Conservation (phyloP, 306 rosid genomes). For the Cicer yamashitae region DNA sequence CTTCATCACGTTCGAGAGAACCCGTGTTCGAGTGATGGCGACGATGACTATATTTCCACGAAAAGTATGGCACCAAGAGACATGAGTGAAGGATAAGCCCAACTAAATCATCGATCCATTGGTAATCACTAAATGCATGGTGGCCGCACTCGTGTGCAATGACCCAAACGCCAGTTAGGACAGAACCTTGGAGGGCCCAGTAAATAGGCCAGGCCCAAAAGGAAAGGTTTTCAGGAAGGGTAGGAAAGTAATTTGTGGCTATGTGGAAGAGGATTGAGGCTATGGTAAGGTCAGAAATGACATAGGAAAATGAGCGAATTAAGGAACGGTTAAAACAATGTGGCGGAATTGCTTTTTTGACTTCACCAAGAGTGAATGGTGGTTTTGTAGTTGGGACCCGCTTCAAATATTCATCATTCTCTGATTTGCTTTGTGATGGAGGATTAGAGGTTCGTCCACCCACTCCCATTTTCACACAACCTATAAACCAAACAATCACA, state of each 20-base stretch:
- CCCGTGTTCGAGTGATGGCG: conserved; percentile 90
- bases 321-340: conserved; percentile 78
- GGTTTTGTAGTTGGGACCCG: conserved; percentile 72
- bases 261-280: conserved; percentile 52
- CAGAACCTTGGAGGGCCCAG: conserved; percentile 62
- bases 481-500: not conserved
- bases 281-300: conserved; percentile 57
- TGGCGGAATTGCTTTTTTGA: conserved; percentile 77
- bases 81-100: conserved; percentile 73
- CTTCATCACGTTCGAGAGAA: conserved; percentile 78
- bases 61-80: conserved; percentile 77
- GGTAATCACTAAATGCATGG: conserved; percentile 65
- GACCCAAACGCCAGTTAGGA: conserved; percentile 85
- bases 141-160: conserved; percentile 71
- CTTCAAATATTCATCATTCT: conserved; percentile 40
- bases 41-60: conserved; percentile 90
- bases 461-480: conserved; percentile 65
- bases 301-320: conserved; percentile 66
- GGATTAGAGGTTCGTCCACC: conserved; percentile 65
- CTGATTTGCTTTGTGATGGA: conserved; percentile 37
- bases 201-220: conserved; percentile 69
- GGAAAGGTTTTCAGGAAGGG: conserved; percentile 52
- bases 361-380: conserved; percentile 62
- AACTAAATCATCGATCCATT: conserved; percentile 72
- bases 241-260: conserved; percentile 55